Evolutionary conservation across 2,329 filamentous ascomycete genomes (phyloP).

Genomic region (Ceratocystis cubensis): DNA sequence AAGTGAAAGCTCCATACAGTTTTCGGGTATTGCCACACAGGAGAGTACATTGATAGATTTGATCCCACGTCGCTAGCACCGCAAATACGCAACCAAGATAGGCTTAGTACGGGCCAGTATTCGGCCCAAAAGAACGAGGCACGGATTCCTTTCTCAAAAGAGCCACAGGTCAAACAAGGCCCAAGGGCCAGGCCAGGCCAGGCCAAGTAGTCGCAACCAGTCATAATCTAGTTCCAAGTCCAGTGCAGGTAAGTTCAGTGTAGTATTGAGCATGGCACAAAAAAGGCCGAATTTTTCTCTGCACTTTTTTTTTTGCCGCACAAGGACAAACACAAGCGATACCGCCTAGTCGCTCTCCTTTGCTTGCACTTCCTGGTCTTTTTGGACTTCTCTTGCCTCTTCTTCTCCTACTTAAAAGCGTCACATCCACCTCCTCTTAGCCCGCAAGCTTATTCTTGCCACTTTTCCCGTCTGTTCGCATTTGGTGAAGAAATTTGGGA

Average conservation of each 20-base stretch:
- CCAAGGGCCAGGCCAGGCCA: background rate
- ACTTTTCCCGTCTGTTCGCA: background rate
- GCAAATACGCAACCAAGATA: background rate
- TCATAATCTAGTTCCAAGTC: too few relatives aligned
- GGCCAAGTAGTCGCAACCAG: background rate
- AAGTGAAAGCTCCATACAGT: background rate
- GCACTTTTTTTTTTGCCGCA: background rate
- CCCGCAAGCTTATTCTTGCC: background rate
- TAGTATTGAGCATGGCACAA: background rate
- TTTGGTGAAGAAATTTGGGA: background rate
- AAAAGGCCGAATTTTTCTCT: background rate
- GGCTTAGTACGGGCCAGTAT: conserved; percentile 10
- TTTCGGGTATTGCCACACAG: background rate
- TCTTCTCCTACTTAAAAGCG: background rate
- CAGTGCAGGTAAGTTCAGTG: background rate
- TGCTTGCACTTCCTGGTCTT: background rate
- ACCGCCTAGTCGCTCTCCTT: background rate
- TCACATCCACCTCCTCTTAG: background rate
- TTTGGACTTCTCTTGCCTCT: background rate
- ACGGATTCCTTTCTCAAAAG: background rate
- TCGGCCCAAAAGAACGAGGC: conserved; percentile 6
- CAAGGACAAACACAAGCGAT: background rate
- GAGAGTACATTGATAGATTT: background rate
- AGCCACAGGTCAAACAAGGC: background rate
- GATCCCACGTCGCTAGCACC: background rate